A percentile compares a stretch with the other conserved stretches of the same genome.
Conservation (phyloP, 345 rosid genomes). For the Corchorus capsularis region DNA sequence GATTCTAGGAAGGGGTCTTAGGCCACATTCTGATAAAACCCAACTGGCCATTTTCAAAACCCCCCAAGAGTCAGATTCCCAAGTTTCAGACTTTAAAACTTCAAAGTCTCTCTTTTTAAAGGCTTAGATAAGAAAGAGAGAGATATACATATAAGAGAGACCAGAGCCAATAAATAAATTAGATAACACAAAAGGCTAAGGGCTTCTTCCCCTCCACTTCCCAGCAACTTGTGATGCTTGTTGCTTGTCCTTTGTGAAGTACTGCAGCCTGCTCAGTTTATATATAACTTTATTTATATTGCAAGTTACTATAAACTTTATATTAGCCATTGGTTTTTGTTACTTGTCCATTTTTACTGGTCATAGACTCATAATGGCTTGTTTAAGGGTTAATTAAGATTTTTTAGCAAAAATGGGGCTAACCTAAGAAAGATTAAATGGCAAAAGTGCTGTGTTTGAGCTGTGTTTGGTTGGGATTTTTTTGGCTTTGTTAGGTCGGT, state of each 20-base stretch:
- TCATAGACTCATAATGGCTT: neutral
- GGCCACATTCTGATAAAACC: slow-evolving; percentile 61
- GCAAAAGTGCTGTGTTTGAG: neutral
- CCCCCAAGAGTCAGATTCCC: slow-evolving; percentile 19
- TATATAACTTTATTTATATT: no score
- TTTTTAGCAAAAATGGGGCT: neutral
- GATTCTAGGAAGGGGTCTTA: slow-evolving; percentile 47
- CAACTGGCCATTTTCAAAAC: slow-evolving; percentile 55
- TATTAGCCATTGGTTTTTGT: neutral
- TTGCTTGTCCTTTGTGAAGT: slow-evolving; percentile 19
- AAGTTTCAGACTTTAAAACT: slow-evolving; percentile 3
- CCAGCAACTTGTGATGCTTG: slow-evolving; percentile 30
- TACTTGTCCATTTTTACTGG: neutral
- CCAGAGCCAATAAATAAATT: neutral
- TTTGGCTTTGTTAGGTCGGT: neutral
- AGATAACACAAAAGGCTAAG: slow-evolving; percentile 19
- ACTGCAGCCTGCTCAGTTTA: neutral
- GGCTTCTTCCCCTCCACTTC: slow-evolving; percentile 31
- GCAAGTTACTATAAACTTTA: no score
- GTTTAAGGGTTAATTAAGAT: no score
- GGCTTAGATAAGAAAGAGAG: neutral
- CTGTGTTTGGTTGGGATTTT: no score
- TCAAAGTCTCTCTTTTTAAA: neutral
- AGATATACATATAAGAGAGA: neutral
- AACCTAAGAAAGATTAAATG: neutral